Evolutionary conservation across 169 alveolate species (phyloP).

Genomic region (Theileria annulata): DNA sequence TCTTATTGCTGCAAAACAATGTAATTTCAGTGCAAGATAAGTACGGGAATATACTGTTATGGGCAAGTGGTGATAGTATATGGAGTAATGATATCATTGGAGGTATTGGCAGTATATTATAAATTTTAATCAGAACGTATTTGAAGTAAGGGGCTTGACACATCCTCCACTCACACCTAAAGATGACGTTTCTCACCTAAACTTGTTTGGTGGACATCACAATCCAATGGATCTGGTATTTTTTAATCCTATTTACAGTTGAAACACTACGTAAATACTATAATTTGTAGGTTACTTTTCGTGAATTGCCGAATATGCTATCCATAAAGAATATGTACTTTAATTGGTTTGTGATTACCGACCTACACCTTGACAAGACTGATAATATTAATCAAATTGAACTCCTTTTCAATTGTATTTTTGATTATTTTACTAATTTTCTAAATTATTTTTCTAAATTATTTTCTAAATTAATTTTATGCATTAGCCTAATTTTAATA

Average conservation of each 20-base stretch:
- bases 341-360: conserved; percentile 53
- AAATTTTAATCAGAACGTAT: conserved; percentile 46
- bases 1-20: neutral
- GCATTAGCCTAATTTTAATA: neutral
- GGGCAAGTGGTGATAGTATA: conserved; percentile 68
- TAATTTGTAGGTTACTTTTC: conserved; percentile 14
- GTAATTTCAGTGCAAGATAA: conserved; percentile 35
- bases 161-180: conserved; percentile 67
- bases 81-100: conserved; percentile 55
- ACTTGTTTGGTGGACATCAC: conserved; percentile 48
- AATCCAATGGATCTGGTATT: conserved; percentile 11
- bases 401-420: conserved; percentile 39
- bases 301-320: conserved; percentile 1
- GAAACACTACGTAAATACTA: neutral
- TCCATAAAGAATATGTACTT: conserved; percentile 24
- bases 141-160: conserved; percentile 61
- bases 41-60: conserved; percentile 70
- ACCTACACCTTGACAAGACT: conserved; percentile 39
- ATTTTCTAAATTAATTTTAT: no score
- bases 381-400: conserved; percentile 26
- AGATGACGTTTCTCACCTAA: conserved; percentile 28
- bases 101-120: neutral
- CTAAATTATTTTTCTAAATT: neutral
- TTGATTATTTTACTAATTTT: neutral
- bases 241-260: no score